Percentiles rank a stretch among this genome's conserved stretches.
phyloP scores from a whole-genome alignment of 2,329 filamentous ascomycete species.

The Xylaria sp. region DNA sequence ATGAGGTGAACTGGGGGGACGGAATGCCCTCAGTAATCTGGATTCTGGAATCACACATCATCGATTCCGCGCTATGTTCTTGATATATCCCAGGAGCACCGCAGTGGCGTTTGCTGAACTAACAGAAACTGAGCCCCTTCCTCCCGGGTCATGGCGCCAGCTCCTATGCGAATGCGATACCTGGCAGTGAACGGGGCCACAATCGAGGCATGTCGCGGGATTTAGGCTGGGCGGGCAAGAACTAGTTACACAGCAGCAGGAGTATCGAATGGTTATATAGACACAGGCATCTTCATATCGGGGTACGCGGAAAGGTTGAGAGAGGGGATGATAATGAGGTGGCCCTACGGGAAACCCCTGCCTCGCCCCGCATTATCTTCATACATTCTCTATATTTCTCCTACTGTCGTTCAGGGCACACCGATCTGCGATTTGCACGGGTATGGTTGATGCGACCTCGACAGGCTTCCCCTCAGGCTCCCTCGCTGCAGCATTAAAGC shows the following conservation, averaged over 20 bases:
- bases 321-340: neutral
- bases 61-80: too few species aligned
- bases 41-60: neutral
- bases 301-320: neutral
- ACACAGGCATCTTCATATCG: neutral
- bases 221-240: neutral
- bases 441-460: constrained; percentile 32
- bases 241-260: constrained; percentile 29
- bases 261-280: constrained; percentile 24
- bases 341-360: neutral
- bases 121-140: neutral
- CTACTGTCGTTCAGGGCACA: neutral
- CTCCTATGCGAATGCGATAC: too few species aligned
- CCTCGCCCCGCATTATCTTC: neutral
- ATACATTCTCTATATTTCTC: neutral
- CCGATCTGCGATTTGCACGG: constrained; percentile 9
- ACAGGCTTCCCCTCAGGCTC: constrained; percentile 38
- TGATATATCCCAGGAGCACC: too few species aligned
- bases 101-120: too few species aligned
- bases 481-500: constrained; percentile 25
- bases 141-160: neutral
- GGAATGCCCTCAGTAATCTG: neutral
- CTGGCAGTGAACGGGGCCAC: neutral
- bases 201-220: neutral
- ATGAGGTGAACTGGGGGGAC: neutral